Conservation (phyloP, 2,329 filamentous ascomycete species). For the Talaromyces rugulosus region DNA sequence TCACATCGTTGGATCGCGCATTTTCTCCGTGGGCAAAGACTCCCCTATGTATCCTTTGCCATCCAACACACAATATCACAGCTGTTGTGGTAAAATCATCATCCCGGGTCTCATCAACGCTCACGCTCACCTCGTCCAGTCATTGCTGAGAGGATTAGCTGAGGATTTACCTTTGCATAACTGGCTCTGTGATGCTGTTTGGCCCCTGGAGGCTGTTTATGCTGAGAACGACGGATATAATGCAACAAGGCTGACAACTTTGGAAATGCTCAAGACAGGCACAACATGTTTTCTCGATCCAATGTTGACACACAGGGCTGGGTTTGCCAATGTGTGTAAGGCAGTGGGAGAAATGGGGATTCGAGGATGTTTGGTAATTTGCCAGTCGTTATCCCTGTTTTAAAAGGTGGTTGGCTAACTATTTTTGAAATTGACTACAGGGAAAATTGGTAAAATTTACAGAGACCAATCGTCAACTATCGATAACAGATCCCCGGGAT, state of each 20-base stretch:
- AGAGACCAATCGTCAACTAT: conserved; percentile 22
- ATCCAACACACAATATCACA: conserved; percentile 16
- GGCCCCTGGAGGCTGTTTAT: conserved; percentile 34
- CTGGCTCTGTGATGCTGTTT: conserved; percentile 32
- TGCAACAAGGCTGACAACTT: conserved; percentile 29
- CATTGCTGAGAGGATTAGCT: conserved; percentile 28
- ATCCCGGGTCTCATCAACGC: conserved; percentile 35
- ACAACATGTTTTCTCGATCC: conserved; percentile 37
- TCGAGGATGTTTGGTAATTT: conserved; percentile 24
- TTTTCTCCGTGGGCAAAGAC: neutral
- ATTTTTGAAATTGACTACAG: neutral
- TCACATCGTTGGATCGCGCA: conserved; percentile 5
- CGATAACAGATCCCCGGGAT: conserved; percentile 25
- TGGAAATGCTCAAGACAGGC: conserved; percentile 35
- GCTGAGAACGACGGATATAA: conserved; percentile 29
- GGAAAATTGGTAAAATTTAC: conserved; percentile 20
- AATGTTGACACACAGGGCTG: conserved; percentile 27
- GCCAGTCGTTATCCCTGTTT: neutral
- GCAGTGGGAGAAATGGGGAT: conserved; percentile 31
- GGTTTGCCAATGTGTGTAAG: conserved; percentile 25
- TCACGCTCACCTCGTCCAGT: conserved; percentile 34
- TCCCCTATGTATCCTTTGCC: neutral
- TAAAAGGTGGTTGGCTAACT: neutral
- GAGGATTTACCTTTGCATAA: conserved; percentile 23
- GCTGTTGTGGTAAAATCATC: conserved; percentile 28